Evolutionary conservation across 2,329 filamentous ascomycete species (phyloP), one percentile per base, ranked within the genome.

Genomic region (Xylaria sp.): DNA sequence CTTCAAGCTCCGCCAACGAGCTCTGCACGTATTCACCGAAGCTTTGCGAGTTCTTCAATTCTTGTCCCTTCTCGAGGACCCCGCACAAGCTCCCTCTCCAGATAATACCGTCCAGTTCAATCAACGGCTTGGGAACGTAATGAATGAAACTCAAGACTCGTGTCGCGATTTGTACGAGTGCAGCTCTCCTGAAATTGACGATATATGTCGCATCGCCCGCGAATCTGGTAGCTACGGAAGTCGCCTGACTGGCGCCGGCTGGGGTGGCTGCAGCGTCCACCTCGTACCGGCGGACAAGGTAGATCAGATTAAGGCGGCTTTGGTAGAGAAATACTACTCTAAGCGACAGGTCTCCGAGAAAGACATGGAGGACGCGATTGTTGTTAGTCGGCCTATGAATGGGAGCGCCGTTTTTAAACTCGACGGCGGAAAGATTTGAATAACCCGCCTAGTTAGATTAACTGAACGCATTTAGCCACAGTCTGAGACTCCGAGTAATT

Each of bases 231-330:
- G 92, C 20, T 94, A 93, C 77, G 96, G 95, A 31, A 94, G 92
- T 73, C 85, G 95, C 29, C 81, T 97, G 73, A 98, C 95, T 0
- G 96, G 96, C 44, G 96, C 96, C 0, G 96, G 96, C 2, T 99
- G 96, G 96, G 96, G 96, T 68, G 96, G 96, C 2, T 98, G 96
- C 81, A 96, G 89, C 67, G 95, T 99, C 65, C 96, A 99, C 81
- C 86, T 99, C 64, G 91, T 98, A 59, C 92, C 95, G 0, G 92
- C 89, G 65, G 87, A 93, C 74, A 95, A 91, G 79, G 91, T 97
- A 0, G 89, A 90, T 5, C 87, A 83, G 29, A 92, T 99, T 25
- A 93, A 87, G 78, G 84, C 87, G 74, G 92, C 92, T 5, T 89
- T 96, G 86, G 88, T 92, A 74, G 86, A 86, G 69, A 89, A 94